Percentiles rank a stretch among this genome's conserved stretches.
Evolutionary conservation across 805 yeast genomes (phyloP).

Genomic region (Wickerhamiella parazyma): DNA sequence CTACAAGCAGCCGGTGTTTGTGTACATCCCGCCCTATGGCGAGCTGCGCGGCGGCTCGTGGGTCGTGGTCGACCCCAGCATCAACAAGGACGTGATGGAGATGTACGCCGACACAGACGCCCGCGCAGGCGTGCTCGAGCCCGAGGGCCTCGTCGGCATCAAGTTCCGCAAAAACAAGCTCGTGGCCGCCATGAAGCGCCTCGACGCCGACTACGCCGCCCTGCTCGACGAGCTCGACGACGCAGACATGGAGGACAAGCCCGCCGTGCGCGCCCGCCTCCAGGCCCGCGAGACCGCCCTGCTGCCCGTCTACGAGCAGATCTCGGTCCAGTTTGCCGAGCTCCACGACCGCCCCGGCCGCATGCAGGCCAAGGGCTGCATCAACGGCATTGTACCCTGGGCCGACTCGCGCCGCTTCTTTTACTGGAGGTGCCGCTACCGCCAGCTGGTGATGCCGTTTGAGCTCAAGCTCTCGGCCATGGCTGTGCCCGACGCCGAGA

Average conservation of each 20-base stretch:
- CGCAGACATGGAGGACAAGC: constrained; percentile 49
- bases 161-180: constrained; percentile 91
- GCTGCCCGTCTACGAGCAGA: constrained; percentile 80
- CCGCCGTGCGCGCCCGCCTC: constrained; percentile 49
- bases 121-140: constrained; percentile 96
- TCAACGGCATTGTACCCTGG: constrained; percentile 79
- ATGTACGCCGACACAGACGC: constrained; percentile 96
- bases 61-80: constrained; percentile 99
- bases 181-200: constrained; percentile 77
- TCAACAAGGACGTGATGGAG: constrained; percentile 95
- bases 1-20: constrained; percentile 91
- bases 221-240: constrained; percentile 39
- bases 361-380: constrained; percentile 89
- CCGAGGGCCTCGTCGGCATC: constrained; percentile 98
- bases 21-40: constrained; percentile 96
- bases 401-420: constrained; percentile 80
- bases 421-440: constrained; percentile 98
- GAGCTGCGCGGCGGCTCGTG: constrained; percentile 99
- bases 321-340: constrained; percentile 93
- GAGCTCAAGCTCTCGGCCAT: constrained; percentile 20
- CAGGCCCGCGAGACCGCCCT: constrained; percentile 65
- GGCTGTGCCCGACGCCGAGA: constrained; percentile 7
- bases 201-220: constrained; percentile 62
- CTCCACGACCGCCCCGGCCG: constrained; percentile 95
- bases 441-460: constrained; percentile 82